These are phyloP conservation scores for Trypanosomatidae sp. DNA, from an alignment of 208 protist genomes.

Conservation along the genomic window DNA sequence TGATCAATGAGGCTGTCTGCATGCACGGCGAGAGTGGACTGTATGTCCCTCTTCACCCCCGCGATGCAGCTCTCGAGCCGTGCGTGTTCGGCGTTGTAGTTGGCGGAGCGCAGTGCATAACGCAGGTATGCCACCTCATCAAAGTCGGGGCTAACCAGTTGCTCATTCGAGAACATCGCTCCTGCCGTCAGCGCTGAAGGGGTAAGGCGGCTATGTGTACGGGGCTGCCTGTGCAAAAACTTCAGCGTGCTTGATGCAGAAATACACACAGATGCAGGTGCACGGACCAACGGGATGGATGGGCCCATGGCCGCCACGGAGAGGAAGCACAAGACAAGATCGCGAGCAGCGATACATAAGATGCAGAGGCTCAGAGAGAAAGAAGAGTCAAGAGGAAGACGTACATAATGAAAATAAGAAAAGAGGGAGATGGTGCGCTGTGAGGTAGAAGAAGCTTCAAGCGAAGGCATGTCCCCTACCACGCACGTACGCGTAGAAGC, in stretches of 20 bases:
- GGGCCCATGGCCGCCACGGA: not conserved
- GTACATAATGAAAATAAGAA: not conserved
- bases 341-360: not conserved
- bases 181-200: not conserved
- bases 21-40: conserved; percentile 54
- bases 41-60: conserved; percentile 45
- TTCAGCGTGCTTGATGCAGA: not conserved
- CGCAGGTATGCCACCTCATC: conserved; percentile 80
- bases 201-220: not conserved
- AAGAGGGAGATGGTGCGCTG: not conserved
- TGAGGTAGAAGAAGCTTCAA: not conserved
- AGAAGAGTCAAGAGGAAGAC: not conserved
- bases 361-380: not conserved
- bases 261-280: not conserved
- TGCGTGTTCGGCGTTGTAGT: conserved; percentile 40
- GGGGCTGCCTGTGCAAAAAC: not conserved
- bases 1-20: conserved; percentile 61
- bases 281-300: not conserved
- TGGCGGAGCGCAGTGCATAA: conserved; percentile 61
- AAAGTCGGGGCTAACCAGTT: conserved; percentile 68
- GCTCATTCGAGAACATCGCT: conserved; percentile 65
- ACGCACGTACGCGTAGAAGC: not conserved
- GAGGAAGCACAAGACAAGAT: not conserved
- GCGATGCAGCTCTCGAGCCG: conserved; percentile 58
- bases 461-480: not conserved